Percentiles rank a stretch among this genome's conserved stretches.
Conservation (phyloP, 2,329 filamentous ascomycete genomes). For the Dendryphion nanum region DNA sequence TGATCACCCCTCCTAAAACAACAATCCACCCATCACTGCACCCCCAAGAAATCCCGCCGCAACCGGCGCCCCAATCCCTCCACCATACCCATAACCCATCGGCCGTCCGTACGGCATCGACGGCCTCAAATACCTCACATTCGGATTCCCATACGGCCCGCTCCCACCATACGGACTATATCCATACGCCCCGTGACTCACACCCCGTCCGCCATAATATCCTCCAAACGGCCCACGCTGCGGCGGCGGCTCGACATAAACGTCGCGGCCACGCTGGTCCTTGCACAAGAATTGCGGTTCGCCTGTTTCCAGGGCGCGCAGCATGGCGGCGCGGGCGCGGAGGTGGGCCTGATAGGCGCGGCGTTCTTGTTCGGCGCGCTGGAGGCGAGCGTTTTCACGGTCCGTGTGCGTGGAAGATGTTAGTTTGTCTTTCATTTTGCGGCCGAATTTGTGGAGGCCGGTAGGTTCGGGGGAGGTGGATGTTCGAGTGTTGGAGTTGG, state of each 20-base stretch:
- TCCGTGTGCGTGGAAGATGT: slow-evolving; percentile 58
- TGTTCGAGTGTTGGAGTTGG: background rate
- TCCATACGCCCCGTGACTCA: slow-evolving; percentile 35
- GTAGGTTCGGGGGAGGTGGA: slow-evolving; percentile 1
- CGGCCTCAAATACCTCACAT: slow-evolving; percentile 52
- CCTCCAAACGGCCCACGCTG: background rate
- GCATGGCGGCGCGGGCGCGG: slow-evolving; percentile 51
- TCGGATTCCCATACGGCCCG: slow-evolving; percentile 48
- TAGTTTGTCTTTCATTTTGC: slow-evolving; percentile 60
- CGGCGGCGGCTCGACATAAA: slow-evolving; percentile 59
- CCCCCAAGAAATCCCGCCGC: slow-evolving; percentile 36
- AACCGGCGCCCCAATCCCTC: slow-evolving; percentile 35
- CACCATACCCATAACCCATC: slow-evolving; percentile 39
- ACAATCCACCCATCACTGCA: slow-evolving; percentile 30
- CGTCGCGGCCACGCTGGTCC: slow-evolving; percentile 53
- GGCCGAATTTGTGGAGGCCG: slow-evolving; percentile 48
- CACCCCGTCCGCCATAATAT: slow-evolving; percentile 23
- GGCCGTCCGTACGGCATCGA: slow-evolving; percentile 45
- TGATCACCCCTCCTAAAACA: too few relatives aligned
- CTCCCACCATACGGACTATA: slow-evolving; percentile 48
- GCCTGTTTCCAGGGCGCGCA: slow-evolving; percentile 52
- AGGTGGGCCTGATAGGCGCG: slow-evolving; percentile 54
- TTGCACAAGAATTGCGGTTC: slow-evolving; percentile 57
- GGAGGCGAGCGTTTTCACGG: slow-evolving; percentile 47
- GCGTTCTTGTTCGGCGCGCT: slow-evolving; percentile 51